These are phyloP conservation scores for Bimuria novae-zelandiae DNA, from an alignment of 2,329 filamentous ascomycete genomes.

Conservation along the genomic window DNA sequence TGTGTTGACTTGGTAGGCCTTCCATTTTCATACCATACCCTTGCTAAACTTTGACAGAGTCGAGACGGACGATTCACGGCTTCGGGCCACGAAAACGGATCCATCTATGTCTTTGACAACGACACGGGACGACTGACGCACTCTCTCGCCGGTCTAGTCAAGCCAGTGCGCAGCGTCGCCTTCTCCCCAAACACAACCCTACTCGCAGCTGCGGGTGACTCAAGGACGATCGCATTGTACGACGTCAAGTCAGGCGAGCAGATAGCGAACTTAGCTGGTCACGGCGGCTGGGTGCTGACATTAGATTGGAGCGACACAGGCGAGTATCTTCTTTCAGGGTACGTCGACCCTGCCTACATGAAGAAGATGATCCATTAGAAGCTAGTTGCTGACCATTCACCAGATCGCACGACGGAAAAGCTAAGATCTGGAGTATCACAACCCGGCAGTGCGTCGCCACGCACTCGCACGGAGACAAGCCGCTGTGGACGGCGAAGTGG, in stretches of 20 bases:
- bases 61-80: slow-evolving; percentile 83
- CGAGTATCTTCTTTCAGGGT: slow-evolving; percentile 85
- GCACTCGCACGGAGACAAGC: slow-evolving; percentile 76
- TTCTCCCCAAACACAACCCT: slow-evolving; percentile 87
- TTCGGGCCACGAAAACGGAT: slow-evolving; percentile 89
- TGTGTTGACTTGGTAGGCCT: slow-evolving; percentile 73
- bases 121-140: slow-evolving; percentile 83
- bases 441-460: slow-evolving; percentile 85
- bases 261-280: slow-evolving; percentile 79
- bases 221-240: slow-evolving; percentile 86
- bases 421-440: slow-evolving; percentile 94
- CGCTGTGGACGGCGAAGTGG: slow-evolving; percentile 47
- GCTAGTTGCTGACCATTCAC: not conserved
- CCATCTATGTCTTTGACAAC: slow-evolving; percentile 94
- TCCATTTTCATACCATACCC: not conserved
- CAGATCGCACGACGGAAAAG: slow-evolving; percentile 85
- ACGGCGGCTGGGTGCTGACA: slow-evolving; percentile 85
- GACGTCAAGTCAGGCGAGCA: slow-evolving; percentile 92
- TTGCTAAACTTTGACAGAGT: slow-evolving; percentile 52
- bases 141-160: slow-evolving; percentile 82
- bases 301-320: slow-evolving; percentile 93
- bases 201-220: slow-evolving; percentile 88
- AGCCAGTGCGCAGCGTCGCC: slow-evolving; percentile 80
- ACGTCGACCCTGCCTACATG: slow-evolving; percentile 36
- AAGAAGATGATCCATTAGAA: not conserved